phyloP scores from a whole-genome alignment of 2,329 filamentous ascomycete species.

The Sarocladium brachiariae region DNA sequence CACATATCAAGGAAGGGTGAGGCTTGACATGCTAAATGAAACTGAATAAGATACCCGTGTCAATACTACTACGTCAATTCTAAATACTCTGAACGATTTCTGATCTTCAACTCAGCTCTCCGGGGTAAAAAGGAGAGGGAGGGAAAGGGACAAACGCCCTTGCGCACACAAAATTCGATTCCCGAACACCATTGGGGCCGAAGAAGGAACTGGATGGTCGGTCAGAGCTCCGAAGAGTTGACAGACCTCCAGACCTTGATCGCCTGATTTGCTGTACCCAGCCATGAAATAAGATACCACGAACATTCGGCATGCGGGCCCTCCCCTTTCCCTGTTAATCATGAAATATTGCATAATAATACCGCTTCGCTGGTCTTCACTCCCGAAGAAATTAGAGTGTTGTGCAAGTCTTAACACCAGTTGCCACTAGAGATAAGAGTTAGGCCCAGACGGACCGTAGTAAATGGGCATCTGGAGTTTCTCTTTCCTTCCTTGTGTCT shows the following conservation, averaged over 20 bases:
- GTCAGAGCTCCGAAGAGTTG: neutral
- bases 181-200: neutral
- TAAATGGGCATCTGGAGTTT: neutral
- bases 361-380: neutral
- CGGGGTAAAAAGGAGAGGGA: too few relatives aligned
- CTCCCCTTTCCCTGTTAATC: neutral
- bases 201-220: neutral
- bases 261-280: neutral
- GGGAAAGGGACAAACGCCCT: neutral
- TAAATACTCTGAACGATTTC: too few relatives aligned
- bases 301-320: too few relatives aligned
- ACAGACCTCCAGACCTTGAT: neutral
- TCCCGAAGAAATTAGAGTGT: too few relatives aligned
- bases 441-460: neutral
- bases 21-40: too few relatives aligned
- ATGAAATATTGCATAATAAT: neutral
- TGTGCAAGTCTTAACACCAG: too few relatives aligned
- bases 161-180: neutral
- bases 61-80: neutral
- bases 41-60: neutral
- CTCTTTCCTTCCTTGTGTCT: conserved; percentile 16
- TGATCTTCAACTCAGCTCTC: too few relatives aligned
- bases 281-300: neutral
- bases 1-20: neutral
- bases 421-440: neutral